These are phyloP conservation scores for Brettanomyces sp. DNA, from an alignment of 805 yeast species.

Conservation along the genomic window DNA sequence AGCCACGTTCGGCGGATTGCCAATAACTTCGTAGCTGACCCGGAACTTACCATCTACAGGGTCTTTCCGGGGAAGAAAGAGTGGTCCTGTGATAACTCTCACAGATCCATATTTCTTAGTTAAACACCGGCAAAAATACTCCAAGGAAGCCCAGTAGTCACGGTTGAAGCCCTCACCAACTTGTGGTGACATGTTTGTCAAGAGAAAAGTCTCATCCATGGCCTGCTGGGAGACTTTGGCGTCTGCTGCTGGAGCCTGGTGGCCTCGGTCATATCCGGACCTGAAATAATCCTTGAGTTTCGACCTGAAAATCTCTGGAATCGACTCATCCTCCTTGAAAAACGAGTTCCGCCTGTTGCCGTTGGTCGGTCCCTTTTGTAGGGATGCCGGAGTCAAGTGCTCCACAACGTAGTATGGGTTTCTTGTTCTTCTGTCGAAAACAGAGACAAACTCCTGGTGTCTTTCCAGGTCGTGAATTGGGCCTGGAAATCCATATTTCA, in stretches of 20 bases:
- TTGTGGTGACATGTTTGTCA: constrained; percentile 93
- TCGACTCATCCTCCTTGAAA: constrained; percentile 77
- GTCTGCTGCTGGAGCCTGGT: constrained; percentile 96
- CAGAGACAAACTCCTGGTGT: constrained; percentile 70
- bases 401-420: constrained; percentile 85
- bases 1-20: constrained; percentile 92
- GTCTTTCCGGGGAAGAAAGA: constrained; percentile 71
- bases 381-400: constrained; percentile 71
- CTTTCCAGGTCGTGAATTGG: constrained; percentile 79
- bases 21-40: constrained; percentile 86
- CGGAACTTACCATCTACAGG: constrained; percentile 73
- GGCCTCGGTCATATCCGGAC: constrained; percentile 95
- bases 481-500: constrained; percentile 86
- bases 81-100: constrained; percentile 87
- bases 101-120: constrained; percentile 67
- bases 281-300: constrained; percentile 80
- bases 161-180: constrained; percentile 97
- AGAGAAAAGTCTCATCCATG: constrained; percentile 87
- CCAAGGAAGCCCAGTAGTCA: constrained; percentile 97
- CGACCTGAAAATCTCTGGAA: constrained; percentile 73
- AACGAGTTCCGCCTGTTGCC: constrained; percentile 75
- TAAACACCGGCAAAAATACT: constrained; percentile 74
- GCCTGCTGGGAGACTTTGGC: constrained; percentile 86
- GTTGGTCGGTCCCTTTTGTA: constrained; percentile 34
- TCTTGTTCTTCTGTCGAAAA: constrained; percentile 75